Percentiles rank a stretch among this genome's conserved stretches.
Evolutionary conservation across 2,329 filamentous ascomycete species (phyloP).

Genomic region (Davidsoniella eucalypti): DNA sequence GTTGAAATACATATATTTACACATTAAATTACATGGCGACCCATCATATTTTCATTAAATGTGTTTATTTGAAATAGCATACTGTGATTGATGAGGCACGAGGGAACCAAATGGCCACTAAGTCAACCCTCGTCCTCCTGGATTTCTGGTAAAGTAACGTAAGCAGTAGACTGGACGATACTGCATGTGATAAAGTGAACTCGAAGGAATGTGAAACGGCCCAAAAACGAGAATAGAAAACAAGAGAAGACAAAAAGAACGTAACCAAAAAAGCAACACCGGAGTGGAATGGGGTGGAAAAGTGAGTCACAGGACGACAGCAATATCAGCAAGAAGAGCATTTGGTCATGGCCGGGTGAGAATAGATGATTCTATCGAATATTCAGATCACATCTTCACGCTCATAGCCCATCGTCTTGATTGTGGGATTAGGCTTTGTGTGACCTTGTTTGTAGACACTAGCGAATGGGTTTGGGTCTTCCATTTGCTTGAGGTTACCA

Average conservation of each 20-base stretch:
- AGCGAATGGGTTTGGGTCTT: conserved; percentile 86
- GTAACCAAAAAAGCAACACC: not conserved
- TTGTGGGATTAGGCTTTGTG: conserved; percentile 48
- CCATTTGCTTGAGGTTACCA: conserved; percentile 66
- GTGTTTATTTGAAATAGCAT: too few species aligned
- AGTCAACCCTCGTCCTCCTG: too few species aligned
- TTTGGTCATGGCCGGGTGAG: not conserved
- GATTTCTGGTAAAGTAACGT: too few species aligned
- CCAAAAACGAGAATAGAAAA: not conserved
- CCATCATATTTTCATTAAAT: too few species aligned
- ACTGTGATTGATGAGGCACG: too few species aligned
- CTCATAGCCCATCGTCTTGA: conserved; percentile 62
- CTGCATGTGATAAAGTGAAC: not conserved
- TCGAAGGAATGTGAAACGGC: not conserved
- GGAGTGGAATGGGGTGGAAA: conserved; percentile 9
- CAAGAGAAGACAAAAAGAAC: not conserved
- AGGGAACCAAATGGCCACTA: too few species aligned
- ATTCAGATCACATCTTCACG: conserved; percentile 56
- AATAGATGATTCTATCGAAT: not conserved
- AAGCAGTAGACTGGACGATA: not conserved
- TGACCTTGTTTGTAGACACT: conserved; percentile 58
- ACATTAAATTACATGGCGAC: not conserved
- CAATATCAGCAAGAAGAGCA: not conserved
- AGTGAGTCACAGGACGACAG: not conserved
- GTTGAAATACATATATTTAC: not conserved